Evolutionary conservation across 306 rosid genomes (phyloP).

Genomic region (Medicago ruthenica): DNA sequence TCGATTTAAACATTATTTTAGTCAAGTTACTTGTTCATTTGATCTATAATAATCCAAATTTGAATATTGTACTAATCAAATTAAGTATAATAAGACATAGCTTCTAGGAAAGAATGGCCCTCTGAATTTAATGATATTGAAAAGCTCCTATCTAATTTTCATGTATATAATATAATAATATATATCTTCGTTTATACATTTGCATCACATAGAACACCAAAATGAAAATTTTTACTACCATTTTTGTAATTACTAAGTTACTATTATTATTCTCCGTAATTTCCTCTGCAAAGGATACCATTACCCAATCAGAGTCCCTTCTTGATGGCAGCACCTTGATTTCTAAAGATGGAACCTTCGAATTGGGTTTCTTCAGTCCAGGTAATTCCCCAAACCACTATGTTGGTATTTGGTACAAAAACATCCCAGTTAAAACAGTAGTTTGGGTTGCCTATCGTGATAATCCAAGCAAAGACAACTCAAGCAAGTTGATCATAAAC

Average conservation of each 20-base stretch:
- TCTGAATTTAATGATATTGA: no score
- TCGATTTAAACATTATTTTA: no score
- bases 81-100: no score
- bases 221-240: background rate
- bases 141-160: no score
- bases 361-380: background rate
- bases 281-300: background rate
- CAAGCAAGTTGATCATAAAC: background rate
- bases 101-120: no score
- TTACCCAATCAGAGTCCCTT: background rate
- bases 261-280: background rate
- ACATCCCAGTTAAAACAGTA: background rate
- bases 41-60: no score
- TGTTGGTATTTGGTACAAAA: background rate
- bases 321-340: background rate
- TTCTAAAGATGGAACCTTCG: background rate
- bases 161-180: no score
- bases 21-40: no score
- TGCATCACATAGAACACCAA: background rate
- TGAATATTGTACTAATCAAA: no score
- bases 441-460: background rate
- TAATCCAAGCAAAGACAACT: background rate
- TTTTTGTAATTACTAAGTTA: background rate
- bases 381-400: background rate
- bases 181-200: background rate